These are phyloP conservation scores for Crithidia bombi DNA, from an alignment of 208 protist genomes.

Conservation along the genomic window DNA sequence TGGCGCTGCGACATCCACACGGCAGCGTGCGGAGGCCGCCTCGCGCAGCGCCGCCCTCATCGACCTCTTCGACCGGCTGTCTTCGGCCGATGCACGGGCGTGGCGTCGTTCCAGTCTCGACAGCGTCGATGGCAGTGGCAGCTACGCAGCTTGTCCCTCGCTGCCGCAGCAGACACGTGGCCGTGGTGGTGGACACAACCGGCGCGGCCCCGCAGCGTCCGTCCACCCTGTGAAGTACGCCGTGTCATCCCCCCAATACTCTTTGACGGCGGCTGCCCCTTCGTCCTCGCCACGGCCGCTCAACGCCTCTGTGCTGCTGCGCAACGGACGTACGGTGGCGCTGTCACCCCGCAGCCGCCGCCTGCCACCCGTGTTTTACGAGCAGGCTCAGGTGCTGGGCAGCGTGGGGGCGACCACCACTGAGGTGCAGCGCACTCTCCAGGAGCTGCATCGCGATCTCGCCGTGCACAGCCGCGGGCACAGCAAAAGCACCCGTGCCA, in stretches of 20 bases:
- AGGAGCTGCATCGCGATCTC: conserved; percentile 35
- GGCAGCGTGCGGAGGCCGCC: conserved; percentile 1
- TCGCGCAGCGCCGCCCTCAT: conserved; percentile 24
- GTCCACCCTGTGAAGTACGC: neutral
- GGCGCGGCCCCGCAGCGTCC: neutral
- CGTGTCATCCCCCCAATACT: neutral
- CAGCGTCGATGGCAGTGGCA: neutral
- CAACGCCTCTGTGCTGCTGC: conserved; percentile 22
- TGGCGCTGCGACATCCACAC: neutral
- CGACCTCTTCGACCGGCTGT: conserved; percentile 14
- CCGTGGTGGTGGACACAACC: neutral
- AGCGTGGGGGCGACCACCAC: conserved; percentile 34
- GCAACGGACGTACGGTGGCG: conserved; percentile 25
- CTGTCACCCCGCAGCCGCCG: conserved; percentile 44
- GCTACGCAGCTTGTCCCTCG: neutral
- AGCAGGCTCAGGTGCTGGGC: conserved; percentile 41
- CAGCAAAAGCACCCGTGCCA: no score
- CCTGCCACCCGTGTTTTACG: conserved; percentile 53
- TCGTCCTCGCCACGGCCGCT: neutral
- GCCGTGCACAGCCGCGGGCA: conserved; percentile 18
- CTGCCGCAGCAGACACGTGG: neutral
- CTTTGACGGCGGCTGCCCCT: neutral
- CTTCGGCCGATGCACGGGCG: conserved; percentile 7
- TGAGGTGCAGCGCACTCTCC: conserved; percentile 40
- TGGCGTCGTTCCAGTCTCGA: neutral